These are phyloP conservation scores for Oxytropis ochrocephala DNA, from an alignment of 306 rosid genomes.

Conservation along the genomic window DNA sequence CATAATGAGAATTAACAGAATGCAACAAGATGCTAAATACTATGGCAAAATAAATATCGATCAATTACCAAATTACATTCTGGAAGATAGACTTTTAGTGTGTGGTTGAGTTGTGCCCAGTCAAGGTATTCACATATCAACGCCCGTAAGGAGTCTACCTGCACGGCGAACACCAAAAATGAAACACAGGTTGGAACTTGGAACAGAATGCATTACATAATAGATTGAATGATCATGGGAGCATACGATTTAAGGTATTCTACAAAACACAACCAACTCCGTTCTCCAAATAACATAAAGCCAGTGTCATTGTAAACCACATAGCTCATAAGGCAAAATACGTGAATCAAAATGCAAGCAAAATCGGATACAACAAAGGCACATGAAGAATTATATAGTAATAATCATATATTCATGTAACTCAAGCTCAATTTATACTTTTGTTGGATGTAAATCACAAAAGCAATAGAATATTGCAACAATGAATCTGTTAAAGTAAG, in stretches of 20 bases:
- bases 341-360: background rate
- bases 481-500: background rate
- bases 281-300: background rate
- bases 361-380: background rate
- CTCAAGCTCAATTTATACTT: background rate
- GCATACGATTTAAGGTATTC: background rate
- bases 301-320: background rate
- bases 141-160: conserved; percentile 93
- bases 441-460: background rate
- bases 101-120: conserved; percentile 96
- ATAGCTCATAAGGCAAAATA: background rate
- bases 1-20: background rate
- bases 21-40: background rate
- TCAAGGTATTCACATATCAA: conserved; percentile 88
- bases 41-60: background rate
- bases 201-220: background rate
- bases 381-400: background rate
- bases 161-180: conserved; percentile 25
- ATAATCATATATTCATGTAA: background rate
- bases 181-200: background rate
- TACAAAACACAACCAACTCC: background rate
- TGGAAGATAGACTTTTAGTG: conserved; percentile 87
- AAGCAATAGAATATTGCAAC: background rate
- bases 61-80: conserved; percentile 93
- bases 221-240: background rate